Conservation (phyloP, 164 flowering plant species). For the Akebia trifoliata region DNA sequence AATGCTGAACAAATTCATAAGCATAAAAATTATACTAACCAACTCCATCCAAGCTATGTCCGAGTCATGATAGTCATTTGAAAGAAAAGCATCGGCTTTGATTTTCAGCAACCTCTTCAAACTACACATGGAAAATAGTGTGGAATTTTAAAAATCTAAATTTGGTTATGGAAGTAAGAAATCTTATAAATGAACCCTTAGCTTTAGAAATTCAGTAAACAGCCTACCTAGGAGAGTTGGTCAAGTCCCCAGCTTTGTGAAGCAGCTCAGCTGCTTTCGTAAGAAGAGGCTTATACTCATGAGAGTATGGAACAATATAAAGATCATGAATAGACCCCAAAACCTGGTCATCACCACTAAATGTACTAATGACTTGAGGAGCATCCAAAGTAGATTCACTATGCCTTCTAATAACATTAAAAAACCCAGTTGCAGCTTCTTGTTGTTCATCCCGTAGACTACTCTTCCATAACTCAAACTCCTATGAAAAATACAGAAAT, state of each 20-base stretch:
- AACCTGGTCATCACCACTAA: slow-evolving; percentile 12
- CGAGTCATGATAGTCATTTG: slow-evolving; percentile 91
- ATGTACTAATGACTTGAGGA: slow-evolving; percentile 13
- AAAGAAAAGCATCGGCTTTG: slow-evolving; percentile 86
- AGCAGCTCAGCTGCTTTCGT: slow-evolving; percentile 66
- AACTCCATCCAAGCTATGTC: slow-evolving; percentile 97
- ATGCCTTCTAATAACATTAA: slow-evolving; percentile 66
- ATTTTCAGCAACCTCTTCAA: slow-evolving; percentile 76
- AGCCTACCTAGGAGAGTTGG: slow-evolving; percentile 63
- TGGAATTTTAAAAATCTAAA: neutral
- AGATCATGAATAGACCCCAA: slow-evolving; percentile 38
- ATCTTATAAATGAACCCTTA: neutral
- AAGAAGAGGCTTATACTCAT: slow-evolving; percentile 56
- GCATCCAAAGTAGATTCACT: slow-evolving; percentile 44
- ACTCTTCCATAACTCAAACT: slow-evolving; percentile 74
- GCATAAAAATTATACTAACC: slow-evolving; percentile 43
- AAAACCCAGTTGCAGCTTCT: slow-evolving; percentile 64
- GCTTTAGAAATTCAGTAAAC: neutral
- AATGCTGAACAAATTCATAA: slow-evolving; percentile 3
- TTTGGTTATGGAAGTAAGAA: neutral
- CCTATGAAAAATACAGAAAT: slow-evolving; percentile 39
- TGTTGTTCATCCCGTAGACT: slow-evolving; percentile 50
- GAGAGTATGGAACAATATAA: slow-evolving; percentile 57
- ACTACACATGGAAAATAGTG: slow-evolving; percentile 36
- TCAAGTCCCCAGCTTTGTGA: slow-evolving; percentile 71